Evolutionary conservation across 2,329 filamentous ascomycete genomes (phyloP).

Genomic region (Microcyclospora tardicrescens): DNA sequence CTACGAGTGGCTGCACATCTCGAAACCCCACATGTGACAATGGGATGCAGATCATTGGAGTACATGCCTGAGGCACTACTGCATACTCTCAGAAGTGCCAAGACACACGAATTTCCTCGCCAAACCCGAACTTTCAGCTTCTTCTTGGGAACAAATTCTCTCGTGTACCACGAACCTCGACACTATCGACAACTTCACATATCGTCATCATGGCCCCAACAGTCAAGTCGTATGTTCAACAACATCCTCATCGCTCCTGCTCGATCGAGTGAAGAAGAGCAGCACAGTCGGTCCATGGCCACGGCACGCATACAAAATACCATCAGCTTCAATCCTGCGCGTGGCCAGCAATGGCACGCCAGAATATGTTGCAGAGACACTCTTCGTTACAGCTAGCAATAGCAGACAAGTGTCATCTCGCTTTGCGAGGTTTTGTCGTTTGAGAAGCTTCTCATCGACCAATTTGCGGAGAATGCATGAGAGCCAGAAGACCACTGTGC

Average conservation of each 20-base stretch:
- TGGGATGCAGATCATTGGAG: no score
- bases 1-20: no score
- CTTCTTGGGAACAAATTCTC: neutral
- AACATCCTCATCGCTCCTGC: conserved; percentile 3
- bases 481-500: conserved; percentile 69
- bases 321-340: conserved; percentile 22
- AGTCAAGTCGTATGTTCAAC: conserved; percentile 45
- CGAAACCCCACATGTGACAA: no score
- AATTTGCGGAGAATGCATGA: conserved; percentile 39
- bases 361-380: conserved; percentile 20
- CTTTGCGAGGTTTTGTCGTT: conserved; percentile 18
- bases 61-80: no score
- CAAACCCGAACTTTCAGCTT: conserved; percentile 1
- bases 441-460: conserved; percentile 52
- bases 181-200: conserved; percentile 4
- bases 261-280: conserved; percentile 37
- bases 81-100: no score
- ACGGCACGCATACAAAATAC: conserved; percentile 51
- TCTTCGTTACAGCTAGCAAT: conserved; percentile 11
- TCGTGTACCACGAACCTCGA: neutral
- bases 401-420: conserved; percentile 14
- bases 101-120: neutral
- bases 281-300: conserved; percentile 68
- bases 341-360: conserved; percentile 22
- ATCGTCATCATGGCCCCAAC: conserved; percentile 41